These are phyloP conservation scores for Annulohypoxylon truncatum DNA, from an alignment of 2,329 filamentous ascomycete genomes.

Conservation along the genomic window DNA sequence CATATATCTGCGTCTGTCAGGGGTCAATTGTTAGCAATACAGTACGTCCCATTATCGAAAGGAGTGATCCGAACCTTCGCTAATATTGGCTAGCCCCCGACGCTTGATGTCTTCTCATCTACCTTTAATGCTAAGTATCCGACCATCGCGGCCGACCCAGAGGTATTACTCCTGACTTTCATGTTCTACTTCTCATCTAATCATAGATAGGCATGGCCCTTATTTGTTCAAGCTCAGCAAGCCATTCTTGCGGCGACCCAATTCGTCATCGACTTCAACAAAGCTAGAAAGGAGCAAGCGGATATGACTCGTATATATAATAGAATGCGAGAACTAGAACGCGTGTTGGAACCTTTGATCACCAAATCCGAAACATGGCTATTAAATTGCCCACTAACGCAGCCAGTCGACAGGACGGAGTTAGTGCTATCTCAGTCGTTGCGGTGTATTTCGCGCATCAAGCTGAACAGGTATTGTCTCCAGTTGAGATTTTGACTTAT, in stretches of 20 bases:
- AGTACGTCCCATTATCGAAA: constrained; percentile 47
- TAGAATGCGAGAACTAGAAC: constrained; percentile 57
- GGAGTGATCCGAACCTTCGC: not conserved
- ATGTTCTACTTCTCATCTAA: constrained; percentile 28
- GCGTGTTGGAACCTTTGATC: constrained; percentile 53
- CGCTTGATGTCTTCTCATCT: constrained; percentile 57
- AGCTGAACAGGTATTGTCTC: constrained; percentile 58
- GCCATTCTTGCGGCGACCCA: constrained; percentile 60
- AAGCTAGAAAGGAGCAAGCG: constrained; percentile 52
- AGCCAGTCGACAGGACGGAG: constrained; percentile 55
- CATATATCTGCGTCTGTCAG: constrained; percentile 64
- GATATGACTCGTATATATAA: constrained; percentile 56
- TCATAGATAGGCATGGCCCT: constrained; percentile 54
- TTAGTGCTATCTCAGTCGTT: constrained; percentile 57
- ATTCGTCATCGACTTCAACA: constrained; percentile 61
- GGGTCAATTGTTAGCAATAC: constrained; percentile 63
- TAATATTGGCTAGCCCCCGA: constrained; percentile 52
- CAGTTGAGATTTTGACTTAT: not conserved
- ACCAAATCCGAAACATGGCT: constrained; percentile 53
- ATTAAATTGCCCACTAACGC: constrained; percentile 50
- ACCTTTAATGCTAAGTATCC: constrained; percentile 60
- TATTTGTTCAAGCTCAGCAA: constrained; percentile 61
- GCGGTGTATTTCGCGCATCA: constrained; percentile 61
- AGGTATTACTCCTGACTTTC: constrained; percentile 48
- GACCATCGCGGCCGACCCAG: constrained; percentile 55